Conservation (phyloP, 345 rosid species). For the Limnanthes douglasii region DNA sequence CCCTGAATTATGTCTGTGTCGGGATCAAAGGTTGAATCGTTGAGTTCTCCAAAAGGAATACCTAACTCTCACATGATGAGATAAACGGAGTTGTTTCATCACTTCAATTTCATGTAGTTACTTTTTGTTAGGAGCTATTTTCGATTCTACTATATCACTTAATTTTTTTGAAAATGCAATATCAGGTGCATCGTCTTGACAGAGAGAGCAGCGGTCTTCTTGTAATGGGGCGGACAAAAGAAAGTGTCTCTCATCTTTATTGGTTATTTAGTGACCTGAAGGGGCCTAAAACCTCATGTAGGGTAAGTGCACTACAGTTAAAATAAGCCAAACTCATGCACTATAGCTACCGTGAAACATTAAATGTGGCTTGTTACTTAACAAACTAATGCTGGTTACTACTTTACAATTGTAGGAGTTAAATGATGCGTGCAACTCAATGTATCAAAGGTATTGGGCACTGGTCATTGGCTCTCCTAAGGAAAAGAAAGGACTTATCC, state of each 20-base stretch:
- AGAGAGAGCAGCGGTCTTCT: conserved; percentile 85
- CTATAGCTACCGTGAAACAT: not conserved
- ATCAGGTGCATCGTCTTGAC: conserved; percentile 86
- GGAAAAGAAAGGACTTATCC: conserved; percentile 64
- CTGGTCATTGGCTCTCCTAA: conserved; percentile 79
- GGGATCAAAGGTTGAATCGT: too few species aligned
- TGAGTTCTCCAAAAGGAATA: too few species aligned
- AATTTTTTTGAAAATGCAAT: conserved; percentile 3
- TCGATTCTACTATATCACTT: too few species aligned
- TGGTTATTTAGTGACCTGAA: conserved; percentile 47
- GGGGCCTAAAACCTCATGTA: conserved; percentile 28
- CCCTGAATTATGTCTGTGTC: too few species aligned
- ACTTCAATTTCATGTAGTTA: too few species aligned
- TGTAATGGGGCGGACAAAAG: conserved; percentile 68
- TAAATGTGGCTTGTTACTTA: too few species aligned
- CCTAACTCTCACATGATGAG: too few species aligned
- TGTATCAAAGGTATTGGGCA: conserved; percentile 72
- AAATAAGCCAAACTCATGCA: not conserved
- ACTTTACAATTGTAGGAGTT: conserved; percentile 35
- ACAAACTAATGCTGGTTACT: too few species aligned
- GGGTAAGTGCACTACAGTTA: conserved; percentile 24
- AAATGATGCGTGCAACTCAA: conserved; percentile 64
- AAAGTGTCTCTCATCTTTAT: conserved; percentile 52
- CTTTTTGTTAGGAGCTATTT: too few species aligned
- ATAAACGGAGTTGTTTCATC: too few species aligned